These are phyloP conservation scores for Aureobasidium sp. DNA, from an alignment of 2,329 filamentous ascomycete genomes.

Conservation along the genomic window DNA sequence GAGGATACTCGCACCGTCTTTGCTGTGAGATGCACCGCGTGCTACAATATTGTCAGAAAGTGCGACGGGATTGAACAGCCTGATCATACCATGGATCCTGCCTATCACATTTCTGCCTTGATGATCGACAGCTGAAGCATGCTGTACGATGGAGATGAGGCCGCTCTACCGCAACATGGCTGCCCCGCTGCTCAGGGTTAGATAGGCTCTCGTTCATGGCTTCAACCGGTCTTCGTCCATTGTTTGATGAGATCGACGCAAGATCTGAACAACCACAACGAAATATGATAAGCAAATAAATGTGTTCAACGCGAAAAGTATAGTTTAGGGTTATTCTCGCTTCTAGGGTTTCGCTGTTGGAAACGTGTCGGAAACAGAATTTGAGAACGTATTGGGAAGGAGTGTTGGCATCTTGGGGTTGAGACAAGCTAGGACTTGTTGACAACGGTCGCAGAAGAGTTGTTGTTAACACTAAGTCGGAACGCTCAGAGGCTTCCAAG, in stretches of 20 bases:
- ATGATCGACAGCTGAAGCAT: slow-evolving; percentile 1
- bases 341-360: background rate
- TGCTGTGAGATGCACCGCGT: slow-evolving; percentile 1
- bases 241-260: background rate
- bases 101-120: slow-evolving; percentile 6
- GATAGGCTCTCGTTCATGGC: background rate
- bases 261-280: background rate
- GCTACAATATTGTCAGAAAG: background rate
- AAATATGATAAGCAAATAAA: background rate
- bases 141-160: slow-evolving; percentile 2
- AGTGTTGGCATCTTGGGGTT: background rate
- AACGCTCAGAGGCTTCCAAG: too few relatives aligned
- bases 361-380: background rate
- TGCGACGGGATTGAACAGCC: background rate
- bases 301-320: background rate
- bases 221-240: background rate
- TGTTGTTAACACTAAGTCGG: too few relatives aligned
- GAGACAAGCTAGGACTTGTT: too few relatives aligned
- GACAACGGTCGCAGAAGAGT: too few relatives aligned
- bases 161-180: too few relatives aligned
- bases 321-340: too few relatives aligned
- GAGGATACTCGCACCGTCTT: slow-evolving; percentile 1
- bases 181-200: background rate
- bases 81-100: slow-evolving; percentile 3
- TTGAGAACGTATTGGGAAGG: background rate